A percentile compares a stretch with the other conserved stretches of the same genome.
Conservation (phyloP, 2,329 filamentous ascomycete species). For the Metarhizium guizhouense region DNA sequence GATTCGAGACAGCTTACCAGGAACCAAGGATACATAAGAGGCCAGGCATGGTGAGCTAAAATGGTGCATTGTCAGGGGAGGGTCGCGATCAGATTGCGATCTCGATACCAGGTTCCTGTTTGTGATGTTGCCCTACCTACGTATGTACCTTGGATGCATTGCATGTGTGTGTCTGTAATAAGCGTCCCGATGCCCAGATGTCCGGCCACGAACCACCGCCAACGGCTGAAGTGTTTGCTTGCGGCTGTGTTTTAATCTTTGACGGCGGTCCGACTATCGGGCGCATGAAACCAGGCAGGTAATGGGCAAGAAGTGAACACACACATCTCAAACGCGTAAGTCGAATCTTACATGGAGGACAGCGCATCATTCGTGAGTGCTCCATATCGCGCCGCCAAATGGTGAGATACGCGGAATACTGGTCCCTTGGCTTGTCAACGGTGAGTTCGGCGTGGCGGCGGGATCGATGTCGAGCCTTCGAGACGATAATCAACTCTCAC, state of each 20-base stretch:
- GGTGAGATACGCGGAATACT: too few species aligned
- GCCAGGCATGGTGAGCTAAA: neutral
- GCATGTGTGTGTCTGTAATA: neutral
- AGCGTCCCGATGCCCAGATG: too few species aligned
- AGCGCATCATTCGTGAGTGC: neutral
- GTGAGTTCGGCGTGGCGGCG: neutral
- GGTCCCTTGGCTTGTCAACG: neutral
- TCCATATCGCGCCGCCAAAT: neutral
- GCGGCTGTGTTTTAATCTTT: neutral
- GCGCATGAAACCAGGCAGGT: constrained; percentile 1
- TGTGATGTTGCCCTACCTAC: constrained; percentile 1
- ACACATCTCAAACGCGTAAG: neutral
- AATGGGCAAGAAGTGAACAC: neutral
- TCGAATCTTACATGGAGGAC: neutral
- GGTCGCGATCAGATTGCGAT: neutral
- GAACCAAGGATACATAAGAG: neutral
- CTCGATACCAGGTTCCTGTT: neutral
- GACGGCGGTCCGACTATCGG: neutral
- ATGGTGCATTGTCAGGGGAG: neutral
- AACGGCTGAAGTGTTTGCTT: neutral
- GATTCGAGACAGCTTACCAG: neutral
- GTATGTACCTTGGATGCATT: neutral
- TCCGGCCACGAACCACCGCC: neutral
- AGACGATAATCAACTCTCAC: neutral
- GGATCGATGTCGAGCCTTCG: neutral